Percentiles rank a stretch among this genome's conserved stretches.
Conservation (phyloP, 257 asterid species). For the Fraxinus quadrangulata region DNA sequence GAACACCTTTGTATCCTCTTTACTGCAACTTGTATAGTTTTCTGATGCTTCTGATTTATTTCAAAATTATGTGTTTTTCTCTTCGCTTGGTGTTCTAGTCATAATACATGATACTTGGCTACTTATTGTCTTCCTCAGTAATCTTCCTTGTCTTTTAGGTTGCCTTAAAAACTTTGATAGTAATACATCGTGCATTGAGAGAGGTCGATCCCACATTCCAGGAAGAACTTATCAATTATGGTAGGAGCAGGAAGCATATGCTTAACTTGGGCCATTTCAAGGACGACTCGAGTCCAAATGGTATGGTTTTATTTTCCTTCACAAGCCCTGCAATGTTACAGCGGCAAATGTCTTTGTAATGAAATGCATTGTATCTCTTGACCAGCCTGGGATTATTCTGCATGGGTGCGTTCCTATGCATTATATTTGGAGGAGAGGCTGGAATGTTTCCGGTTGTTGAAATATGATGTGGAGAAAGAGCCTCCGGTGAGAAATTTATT, state of each 20-base stretch:
- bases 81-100: not conserved
- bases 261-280: constrained; percentile 91
- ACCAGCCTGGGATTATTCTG: constrained; percentile 98
- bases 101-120: not conserved
- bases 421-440: constrained; percentile 93
- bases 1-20: not conserved
- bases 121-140: not conserved
- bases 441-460: constrained; percentile 86
- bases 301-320: constrained; percentile 40
- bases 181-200: constrained; percentile 94
- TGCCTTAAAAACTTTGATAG: constrained; percentile 89
- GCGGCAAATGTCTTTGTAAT: constrained; percentile 12
- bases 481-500: constrained; percentile 53
- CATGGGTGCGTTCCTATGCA: constrained; percentile 93
- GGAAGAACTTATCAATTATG: constrained; percentile 86
- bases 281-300: constrained; percentile 96
- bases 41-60: constrained; percentile 2
- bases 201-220: constrained; percentile 98
- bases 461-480: constrained; percentile 80
- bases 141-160: constrained; percentile 51
- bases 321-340: constrained; percentile 5
- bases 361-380: constrained; percentile 26
- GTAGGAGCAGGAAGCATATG: constrained; percentile 80
- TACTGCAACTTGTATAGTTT: not conserved
- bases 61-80: not conserved